phyloP scores from a whole-genome alignment of 1,284 basidiomycete species.

The Sporisorium graminicola region DNA sequence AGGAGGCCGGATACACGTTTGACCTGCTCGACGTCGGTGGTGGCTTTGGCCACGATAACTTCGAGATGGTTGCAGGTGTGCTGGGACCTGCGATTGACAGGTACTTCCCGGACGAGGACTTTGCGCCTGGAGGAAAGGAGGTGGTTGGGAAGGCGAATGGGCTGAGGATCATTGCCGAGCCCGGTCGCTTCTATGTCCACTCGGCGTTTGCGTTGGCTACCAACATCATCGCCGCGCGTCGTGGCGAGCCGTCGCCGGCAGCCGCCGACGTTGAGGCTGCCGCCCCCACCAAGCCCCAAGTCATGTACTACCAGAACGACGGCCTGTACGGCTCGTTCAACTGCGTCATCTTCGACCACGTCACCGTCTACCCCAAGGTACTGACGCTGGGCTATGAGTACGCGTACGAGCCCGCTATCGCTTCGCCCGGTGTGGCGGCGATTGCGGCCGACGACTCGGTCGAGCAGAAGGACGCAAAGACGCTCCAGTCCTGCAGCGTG shows the following conservation, averaged over 20 bases:
- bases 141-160: slow-evolving; percentile 72
- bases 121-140: slow-evolving; percentile 62
- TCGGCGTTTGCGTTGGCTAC: slow-evolving; percentile 91
- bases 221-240: slow-evolving; percentile 86
- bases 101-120: slow-evolving; percentile 81
- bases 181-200: slow-evolving; percentile 94
- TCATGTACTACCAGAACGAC: slow-evolving; percentile 70
- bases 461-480: slow-evolving; percentile 61
- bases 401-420: slow-evolving; percentile 69
- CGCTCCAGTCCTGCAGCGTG: slow-evolving; percentile 71
- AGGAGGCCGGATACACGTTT: slow-evolving; percentile 84
- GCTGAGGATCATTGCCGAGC: slow-evolving; percentile 92
- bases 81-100: slow-evolving; percentile 80
- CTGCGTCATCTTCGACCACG: slow-evolving; percentile 94
- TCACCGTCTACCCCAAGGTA: slow-evolving; percentile 85
- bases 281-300: slow-evolving; percentile 50
- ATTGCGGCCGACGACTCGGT: slow-evolving; percentile 8
- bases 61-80: slow-evolving; percentile 83
- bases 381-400: slow-evolving; percentile 72
- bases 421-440: slow-evolving; percentile 49
- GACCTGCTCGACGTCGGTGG: slow-evolving; percentile 91
- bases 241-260: slow-evolving; percentile 42
- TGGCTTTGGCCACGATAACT: slow-evolving; percentile 91
- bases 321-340: slow-evolving; percentile 92
- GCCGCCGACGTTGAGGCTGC: slow-evolving; percentile 11